Base-by-base conservation (phyloP, 2,329 filamentous ascomycete species). In the Penicillium sp. region DNA sequence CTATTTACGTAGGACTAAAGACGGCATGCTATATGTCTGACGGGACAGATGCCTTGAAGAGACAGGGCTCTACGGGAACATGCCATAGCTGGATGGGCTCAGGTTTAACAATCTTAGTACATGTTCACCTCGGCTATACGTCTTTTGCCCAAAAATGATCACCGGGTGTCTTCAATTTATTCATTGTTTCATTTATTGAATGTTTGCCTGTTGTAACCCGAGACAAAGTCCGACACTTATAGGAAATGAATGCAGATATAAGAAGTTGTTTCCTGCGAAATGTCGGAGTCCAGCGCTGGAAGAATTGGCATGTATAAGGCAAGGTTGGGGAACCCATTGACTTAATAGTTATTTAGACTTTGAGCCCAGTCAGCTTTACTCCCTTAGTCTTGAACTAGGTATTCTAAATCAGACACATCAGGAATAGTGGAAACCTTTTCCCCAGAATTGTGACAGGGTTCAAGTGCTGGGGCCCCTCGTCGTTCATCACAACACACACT, bases 171-270 rank as follows among this genome's bases (percentile, higher is more conserved):
- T 40, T n/a, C n/a, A n/a, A n/a, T n/a, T n/a, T n/a, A n/a, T n/a
- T n/a, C 14, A 4, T 20, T 43, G 20, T 12, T 26, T 16, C 38
- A 35, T 30, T 16, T n/a, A 18, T 47, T 38, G 20, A 43, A 23
- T 14, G 42, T 52, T 52, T 47, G 51, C 9, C 51, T 47, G 51
- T 53, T 28, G 42, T 33, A 30, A 47, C 28, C 51, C 51, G 51
- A 30, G 24, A 53, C 20, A 3, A 33, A 43, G 9, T 35, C 8
- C 5, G 30, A 35, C 9, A 35, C 30, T 35, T 35, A 35, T 35
- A 16, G n/a, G n/a, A n/a, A n/a, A n/a, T n/a, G n/a, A 16, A 35
- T 16, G 11, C 30, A n/a, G 35, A 40, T 18, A 40, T 40, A 18
- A 40, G 35, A 14, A 18, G n/a, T 6, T 20, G 30, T 35, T 35